Percentiles rank a stretch among this genome's conserved stretches.
Conservation (phyloP, 2,329 filamentous ascomycete genomes). For the Neocucurbitaria cava region DNA sequence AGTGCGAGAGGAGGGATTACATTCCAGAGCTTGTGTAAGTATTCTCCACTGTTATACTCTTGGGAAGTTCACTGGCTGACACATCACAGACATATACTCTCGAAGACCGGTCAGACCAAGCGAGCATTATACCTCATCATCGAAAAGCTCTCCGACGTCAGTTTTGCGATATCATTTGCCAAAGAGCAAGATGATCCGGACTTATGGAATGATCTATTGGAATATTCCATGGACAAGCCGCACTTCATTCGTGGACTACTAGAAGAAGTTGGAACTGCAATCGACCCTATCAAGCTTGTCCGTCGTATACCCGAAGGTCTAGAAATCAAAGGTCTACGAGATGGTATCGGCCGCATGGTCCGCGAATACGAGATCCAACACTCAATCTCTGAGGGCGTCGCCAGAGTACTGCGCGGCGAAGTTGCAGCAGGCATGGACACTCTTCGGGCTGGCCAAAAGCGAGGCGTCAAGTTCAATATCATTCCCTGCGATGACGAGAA, state of each 20-base stretch:
- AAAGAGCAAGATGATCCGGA: slow-evolving; percentile 92
- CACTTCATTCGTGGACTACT: slow-evolving; percentile 90
- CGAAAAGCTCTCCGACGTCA: slow-evolving; percentile 87
- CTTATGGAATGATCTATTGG: slow-evolving; percentile 91
- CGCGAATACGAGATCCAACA: slow-evolving; percentile 95
- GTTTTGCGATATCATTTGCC: slow-evolving; percentile 90
- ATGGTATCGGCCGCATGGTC: slow-evolving; percentile 88
- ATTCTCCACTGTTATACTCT: background rate
- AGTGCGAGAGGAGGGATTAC: slow-evolving; percentile 82
- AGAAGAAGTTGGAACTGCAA: slow-evolving; percentile 91
- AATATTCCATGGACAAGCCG: slow-evolving; percentile 98
- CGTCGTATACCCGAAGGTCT: slow-evolving; percentile 90
- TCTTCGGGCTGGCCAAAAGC: slow-evolving; percentile 78
- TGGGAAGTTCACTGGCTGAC: slow-evolving; percentile 21
- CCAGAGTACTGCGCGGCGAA: slow-evolving; percentile 84
- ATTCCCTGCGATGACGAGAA: slow-evolving; percentile 51
- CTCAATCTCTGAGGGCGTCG: slow-evolving; percentile 89
- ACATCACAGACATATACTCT: slow-evolving; percentile 73
- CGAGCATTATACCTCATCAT: slow-evolving; percentile 92
- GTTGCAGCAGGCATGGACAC: slow-evolving; percentile 83
- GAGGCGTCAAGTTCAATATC: slow-evolving; percentile 89
- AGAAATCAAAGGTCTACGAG: slow-evolving; percentile 87
- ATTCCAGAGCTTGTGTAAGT: slow-evolving; percentile 83
- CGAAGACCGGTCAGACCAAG: slow-evolving; percentile 93
- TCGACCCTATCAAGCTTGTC: slow-evolving; percentile 90